Conservation (phyloP, 176 grass and related monocot species). For the Elymus sibiricus region DNA sequence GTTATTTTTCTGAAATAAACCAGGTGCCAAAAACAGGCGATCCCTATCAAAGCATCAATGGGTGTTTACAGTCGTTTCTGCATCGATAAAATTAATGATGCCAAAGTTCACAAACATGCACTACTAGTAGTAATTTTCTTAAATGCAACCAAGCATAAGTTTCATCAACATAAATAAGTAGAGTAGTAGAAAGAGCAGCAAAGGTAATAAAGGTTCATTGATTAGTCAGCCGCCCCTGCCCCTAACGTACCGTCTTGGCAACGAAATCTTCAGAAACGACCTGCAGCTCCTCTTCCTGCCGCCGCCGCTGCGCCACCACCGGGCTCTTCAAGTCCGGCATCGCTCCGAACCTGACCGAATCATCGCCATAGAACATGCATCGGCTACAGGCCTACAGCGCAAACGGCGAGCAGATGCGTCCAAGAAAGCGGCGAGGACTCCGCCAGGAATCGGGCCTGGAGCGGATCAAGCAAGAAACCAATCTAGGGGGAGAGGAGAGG, state of each 20-base stretch:
- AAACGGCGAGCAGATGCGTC: background rate
- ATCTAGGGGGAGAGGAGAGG: background rate
- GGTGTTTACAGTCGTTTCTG: background rate
- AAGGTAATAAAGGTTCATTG: background rate
- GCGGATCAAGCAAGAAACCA: background rate
- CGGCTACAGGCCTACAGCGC: background rate
- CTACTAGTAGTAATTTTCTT: background rate
- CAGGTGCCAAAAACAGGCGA: background rate
- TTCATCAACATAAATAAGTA: background rate
- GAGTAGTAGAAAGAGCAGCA: background rate
- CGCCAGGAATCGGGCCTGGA: too few species aligned
- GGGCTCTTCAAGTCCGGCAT: conserved; percentile 37
- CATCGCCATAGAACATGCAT: background rate
- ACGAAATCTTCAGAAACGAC: conserved; percentile 32
- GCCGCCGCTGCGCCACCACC: conserved; percentile 22
- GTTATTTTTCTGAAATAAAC: background rate
- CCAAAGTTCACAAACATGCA: background rate
- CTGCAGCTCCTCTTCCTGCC: conserved; percentile 27
- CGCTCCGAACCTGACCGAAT: conserved; percentile 39
- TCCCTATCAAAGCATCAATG: background rate
- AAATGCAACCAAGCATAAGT: background rate
- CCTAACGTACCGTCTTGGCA: conserved; percentile 27
- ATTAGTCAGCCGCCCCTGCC: background rate
- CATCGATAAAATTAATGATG: background rate
- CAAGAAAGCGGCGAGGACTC: background rate